Conservation (phyloP, 1,284 basidiomycete species). For the Ustilago loliicola region DNA sequence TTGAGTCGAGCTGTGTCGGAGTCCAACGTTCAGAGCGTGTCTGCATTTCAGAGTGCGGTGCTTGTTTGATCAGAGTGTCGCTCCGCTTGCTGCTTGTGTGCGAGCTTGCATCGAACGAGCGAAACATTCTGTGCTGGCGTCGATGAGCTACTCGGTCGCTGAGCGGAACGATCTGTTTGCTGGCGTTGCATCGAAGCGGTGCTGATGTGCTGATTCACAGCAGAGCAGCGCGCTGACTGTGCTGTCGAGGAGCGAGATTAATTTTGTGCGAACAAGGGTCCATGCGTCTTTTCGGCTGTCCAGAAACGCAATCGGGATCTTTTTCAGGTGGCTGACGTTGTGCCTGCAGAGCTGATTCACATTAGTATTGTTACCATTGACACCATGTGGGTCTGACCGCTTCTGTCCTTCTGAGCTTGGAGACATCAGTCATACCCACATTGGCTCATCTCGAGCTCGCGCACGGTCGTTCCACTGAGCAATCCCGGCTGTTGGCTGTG, state of each 20-base stretch:
- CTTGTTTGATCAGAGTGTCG: too few relatives aligned
- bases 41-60: too few relatives aligned
- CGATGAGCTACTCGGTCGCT: too few relatives aligned
- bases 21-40: too few relatives aligned
- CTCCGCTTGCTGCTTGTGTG: too few relatives aligned
- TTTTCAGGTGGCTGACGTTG: background rate
- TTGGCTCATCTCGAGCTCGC: background rate
- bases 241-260: background rate
- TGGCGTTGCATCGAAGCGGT: too few relatives aligned
- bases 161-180: too few relatives aligned
- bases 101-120: too few relatives aligned
- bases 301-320: background rate
- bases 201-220: background rate
- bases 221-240: background rate
- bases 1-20: too few relatives aligned
- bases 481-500: background rate
- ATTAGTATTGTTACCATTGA: background rate
- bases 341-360: slow-evolving; percentile 2
- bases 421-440: background rate
- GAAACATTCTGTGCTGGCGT: too few relatives aligned
- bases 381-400: too few relatives aligned
- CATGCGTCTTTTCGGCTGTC: background rate
- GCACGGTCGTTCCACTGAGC: background rate
- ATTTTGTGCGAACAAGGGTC: background rate
- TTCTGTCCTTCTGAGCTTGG: background rate